phyloP scores from a whole-genome alignment of 2,329 filamentous ascomycete species.

The Didymella exigua region DNA sequence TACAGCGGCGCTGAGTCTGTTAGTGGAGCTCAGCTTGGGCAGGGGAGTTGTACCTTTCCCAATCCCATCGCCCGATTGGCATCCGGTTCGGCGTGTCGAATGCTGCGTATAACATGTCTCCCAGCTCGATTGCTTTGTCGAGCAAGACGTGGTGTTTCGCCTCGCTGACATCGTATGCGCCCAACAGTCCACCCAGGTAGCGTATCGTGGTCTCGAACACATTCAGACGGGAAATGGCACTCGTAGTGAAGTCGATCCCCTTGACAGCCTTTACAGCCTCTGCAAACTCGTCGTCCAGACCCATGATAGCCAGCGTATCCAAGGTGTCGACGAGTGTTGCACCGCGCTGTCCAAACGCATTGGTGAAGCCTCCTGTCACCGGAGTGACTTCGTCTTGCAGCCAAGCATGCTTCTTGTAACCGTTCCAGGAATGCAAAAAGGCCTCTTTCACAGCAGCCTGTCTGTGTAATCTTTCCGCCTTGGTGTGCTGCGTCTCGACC shows the following conservation, averaged over 20 bases:
- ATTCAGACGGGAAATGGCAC: slow-evolving; percentile 42
- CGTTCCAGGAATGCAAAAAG: slow-evolving; percentile 52
- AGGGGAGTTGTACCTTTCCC: slow-evolving; percentile 38
- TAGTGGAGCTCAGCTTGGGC: slow-evolving; percentile 14
- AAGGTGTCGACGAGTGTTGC: slow-evolving; percentile 66
- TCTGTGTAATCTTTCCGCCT: slow-evolving; percentile 38
- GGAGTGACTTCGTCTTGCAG: slow-evolving; percentile 59
- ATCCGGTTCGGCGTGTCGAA: slow-evolving; percentile 54
- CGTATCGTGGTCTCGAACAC: slow-evolving; percentile 51
- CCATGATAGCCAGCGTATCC: slow-evolving; percentile 69
- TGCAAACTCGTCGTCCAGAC: slow-evolving; percentile 61
- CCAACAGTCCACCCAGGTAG: slow-evolving; percentile 47
- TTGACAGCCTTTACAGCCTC: slow-evolving; percentile 58
- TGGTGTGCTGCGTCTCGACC: slow-evolving; percentile 42
- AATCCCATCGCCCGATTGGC: slow-evolving; percentile 49
- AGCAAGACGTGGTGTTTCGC: slow-evolving; percentile 46
- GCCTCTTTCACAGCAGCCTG: slow-evolving; percentile 44
- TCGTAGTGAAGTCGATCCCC: slow-evolving; percentile 60
- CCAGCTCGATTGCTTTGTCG: slow-evolving; percentile 49
- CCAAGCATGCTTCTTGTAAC: slow-evolving; percentile 61
- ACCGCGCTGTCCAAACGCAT: slow-evolving; percentile 61
- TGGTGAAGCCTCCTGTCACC: slow-evolving; percentile 54
- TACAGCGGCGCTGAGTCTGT: slow-evolving; percentile 36
- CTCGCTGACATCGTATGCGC: slow-evolving; percentile 46
- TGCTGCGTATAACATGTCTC: slow-evolving; percentile 52